A percentile compares a stretch with the other conserved stretches of the same genome.
phyloP scores from a whole-genome alignment of 2,329 filamentous ascomycete genomes.

The Aureobasidium uvarum region DNA sequence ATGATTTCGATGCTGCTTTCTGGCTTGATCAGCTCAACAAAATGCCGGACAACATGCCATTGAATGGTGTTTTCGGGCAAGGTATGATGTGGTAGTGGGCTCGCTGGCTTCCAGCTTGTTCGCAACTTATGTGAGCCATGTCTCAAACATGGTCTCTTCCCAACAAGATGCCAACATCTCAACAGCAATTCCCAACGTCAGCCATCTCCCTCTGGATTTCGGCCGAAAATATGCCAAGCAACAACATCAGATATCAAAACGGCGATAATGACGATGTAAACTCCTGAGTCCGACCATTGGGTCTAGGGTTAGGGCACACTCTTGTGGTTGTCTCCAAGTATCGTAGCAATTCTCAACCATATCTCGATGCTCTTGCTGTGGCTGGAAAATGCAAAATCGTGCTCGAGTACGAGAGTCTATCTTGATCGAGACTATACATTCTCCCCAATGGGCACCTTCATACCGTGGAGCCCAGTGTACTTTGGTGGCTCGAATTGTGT shows the following conservation, averaged over 20 bases:
- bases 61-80: neutral
- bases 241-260: neutral
- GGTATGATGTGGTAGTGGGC: neutral
- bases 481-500: conserved; percentile 57
- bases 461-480: conserved; percentile 67
- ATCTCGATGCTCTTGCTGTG: neutral
- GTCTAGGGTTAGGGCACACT: neutral
- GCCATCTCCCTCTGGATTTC: conserved; percentile 2
- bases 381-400: neutral
- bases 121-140: neutral
- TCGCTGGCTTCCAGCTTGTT: neutral
- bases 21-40: conserved; percentile 10
- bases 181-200: neutral
- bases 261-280: conserved; percentile 3
- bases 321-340: neutral
- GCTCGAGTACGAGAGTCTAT: neutral
- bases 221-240: conserved; percentile 23
- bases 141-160: neutral
- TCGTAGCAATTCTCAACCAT: neutral
- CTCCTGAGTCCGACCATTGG: neutral
- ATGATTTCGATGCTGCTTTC: conserved; percentile 8
- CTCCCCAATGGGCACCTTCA: conserved; percentile 52
- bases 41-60: neutral
- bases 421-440: conserved; percentile 4
- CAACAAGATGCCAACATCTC: conserved; percentile 1